Base-by-base conservation (phyloP, 495 filamentous ascomycete genomes). In the Podospora anserina region DNA sequence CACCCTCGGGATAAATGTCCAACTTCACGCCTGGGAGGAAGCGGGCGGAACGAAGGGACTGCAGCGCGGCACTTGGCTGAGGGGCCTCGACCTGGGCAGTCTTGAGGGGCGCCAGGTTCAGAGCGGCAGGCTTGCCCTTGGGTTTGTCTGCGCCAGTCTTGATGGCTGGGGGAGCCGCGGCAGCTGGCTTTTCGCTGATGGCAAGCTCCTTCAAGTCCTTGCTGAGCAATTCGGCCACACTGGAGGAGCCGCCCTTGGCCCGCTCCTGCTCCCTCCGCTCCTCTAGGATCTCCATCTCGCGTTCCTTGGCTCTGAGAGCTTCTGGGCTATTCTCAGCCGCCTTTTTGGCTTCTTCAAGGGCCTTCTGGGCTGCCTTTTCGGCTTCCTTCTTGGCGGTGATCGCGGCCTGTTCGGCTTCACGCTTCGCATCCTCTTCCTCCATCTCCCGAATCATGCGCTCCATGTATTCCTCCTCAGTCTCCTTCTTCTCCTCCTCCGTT, bases 21-120 rank as follows among this genome's bases (percentile, higher is more conserved):
- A 79, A 71, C 72, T 82, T 80, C 19, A 86, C 78, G 19, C 80
- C 79, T 23, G 69, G 79, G 34, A 99, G 80, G 78, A 93, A 92
- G 27, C 94, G 90, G 66, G 95, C 93, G 7, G 92, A 92, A 75
- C 90, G 90, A 44, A 99, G 85, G 16, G 94, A 88, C 77, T 94
- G 94, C 74, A 99, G 90, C 58, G 92, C 93, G 39, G 95, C 91
- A 66, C 91, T 97, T 5, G 92, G 94, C 77, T 96, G 92, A 53
- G 91, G 86, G 58, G 95, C 90, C 80, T 98, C 95, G 20, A 94
- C 88, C 55, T 90, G 80, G 78, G 91, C 94, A 63, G 84, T 88
- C 63, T 90, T 95, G 66, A 87, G 77, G 23, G 83, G 83, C 61
- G 93, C 89, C 63, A 97, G 83, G 79, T 96, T 96, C 69, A 97